Evolutionary conservation across 306 rosid genomes (phyloP).

Genomic region (Vigna mungo): DNA sequence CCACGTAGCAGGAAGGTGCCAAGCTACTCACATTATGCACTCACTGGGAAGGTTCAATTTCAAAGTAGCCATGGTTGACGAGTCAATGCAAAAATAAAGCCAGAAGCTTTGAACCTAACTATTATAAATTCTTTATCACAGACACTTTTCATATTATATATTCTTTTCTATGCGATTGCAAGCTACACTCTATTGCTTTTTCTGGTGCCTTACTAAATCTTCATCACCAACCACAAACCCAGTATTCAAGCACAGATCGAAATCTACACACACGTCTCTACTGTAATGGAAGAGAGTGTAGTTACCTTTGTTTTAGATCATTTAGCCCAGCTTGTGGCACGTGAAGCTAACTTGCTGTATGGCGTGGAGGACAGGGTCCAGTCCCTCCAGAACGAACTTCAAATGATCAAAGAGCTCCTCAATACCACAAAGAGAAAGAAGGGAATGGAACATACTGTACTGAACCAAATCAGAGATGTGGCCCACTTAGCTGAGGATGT

Average conservation of each 20-base stretch:
- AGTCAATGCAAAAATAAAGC: too few relatives aligned
- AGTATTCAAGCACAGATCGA: neutral
- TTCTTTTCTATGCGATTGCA: neutral
- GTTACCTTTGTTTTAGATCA: constrained; percentile 30
- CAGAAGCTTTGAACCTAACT: neutral
- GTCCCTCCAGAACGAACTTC: constrained; percentile 26
- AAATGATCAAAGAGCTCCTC: neutral
- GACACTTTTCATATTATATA: neutral
- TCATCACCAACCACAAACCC: neutral
- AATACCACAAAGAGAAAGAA: neutral
- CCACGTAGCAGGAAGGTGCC: too few relatives aligned
- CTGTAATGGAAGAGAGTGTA: constrained; percentile 30
- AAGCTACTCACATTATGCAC: too few relatives aligned
- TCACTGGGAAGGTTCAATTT: too few relatives aligned
- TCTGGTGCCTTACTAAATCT: neutral
- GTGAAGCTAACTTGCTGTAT: constrained; percentile 27
- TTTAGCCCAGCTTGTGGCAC: constrained; percentile 27
- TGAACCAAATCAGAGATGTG: constrained; percentile 34
- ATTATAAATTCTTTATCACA: neutral
- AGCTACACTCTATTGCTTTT: neutral
- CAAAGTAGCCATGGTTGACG: too few relatives aligned
- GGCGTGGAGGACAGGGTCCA: constrained; percentile 30
- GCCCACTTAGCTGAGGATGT: constrained; percentile 38
- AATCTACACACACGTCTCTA: neutral
- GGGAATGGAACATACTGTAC: neutral